Percentiles rank a stretch among this genome's conserved stretches.
phyloP scores from a whole-genome alignment of 2,329 filamentous ascomycete genomes.

The Phialophora verrucosa region DNA sequence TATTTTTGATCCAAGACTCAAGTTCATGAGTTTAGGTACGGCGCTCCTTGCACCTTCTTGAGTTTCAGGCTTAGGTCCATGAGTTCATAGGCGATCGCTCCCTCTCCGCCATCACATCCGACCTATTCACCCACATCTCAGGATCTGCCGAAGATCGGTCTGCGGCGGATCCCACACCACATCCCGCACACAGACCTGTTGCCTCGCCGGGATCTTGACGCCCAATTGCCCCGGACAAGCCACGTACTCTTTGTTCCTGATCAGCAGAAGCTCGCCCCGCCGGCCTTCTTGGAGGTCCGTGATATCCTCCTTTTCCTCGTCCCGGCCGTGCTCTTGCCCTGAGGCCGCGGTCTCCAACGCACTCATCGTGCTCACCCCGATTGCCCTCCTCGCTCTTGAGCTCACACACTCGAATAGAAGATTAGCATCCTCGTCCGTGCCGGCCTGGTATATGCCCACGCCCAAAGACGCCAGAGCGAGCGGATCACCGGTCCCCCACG shows the following conservation, averaged over 20 bases:
- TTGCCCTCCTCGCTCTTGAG: slow-evolving; percentile 48
- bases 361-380: slow-evolving; percentile 41
- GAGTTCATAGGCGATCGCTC: no score
- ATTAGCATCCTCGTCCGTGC: slow-evolving; percentile 64
- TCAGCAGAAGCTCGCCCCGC: slow-evolving; percentile 36
- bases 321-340: slow-evolving; percentile 32
- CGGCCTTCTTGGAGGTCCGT: slow-evolving; percentile 30
- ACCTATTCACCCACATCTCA: slow-evolving; percentile 29
- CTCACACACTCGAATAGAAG: slow-evolving; percentile 63
- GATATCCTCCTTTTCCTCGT: slow-evolving; percentile 37
- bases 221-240: slow-evolving; percentile 36
- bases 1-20: neutral
- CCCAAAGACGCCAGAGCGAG: slow-evolving; percentile 66
- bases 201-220: slow-evolving; percentile 33
- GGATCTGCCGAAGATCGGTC: slow-evolving; percentile 40
- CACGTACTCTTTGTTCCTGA: slow-evolving; percentile 44
- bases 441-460: slow-evolving; percentile 71
- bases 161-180: slow-evolving; percentile 48
- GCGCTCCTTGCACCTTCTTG: no score
- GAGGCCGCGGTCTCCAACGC: slow-evolving; percentile 23
- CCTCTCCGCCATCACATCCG: no score
- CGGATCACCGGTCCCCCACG: slow-evolving; percentile 70
- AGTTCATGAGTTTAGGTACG: neutral
- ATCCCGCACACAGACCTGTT: slow-evolving; percentile 45
- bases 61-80: no score